Base-by-base conservation (phyloP, 2,329 filamentous ascomycete genomes). In the Trichoderma koningii region DNA sequence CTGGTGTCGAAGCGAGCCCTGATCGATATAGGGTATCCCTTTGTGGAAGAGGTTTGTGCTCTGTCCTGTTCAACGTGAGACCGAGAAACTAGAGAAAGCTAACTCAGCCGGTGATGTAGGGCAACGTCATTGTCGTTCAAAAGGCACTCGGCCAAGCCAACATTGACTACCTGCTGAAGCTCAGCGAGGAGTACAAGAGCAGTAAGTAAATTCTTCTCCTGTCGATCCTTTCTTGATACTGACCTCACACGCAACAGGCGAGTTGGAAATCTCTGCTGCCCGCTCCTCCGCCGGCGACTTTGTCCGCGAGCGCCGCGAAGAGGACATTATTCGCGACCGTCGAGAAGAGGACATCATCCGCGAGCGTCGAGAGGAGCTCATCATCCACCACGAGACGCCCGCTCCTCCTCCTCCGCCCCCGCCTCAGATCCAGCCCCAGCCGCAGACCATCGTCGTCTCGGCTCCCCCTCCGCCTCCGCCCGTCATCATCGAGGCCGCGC, bases 81-180 rank as follows among this genome's bases (percentile, higher is more conserved):
- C 14, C 17, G 12, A 1, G 41, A 38, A n/a, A 26, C 15, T 1
- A 7, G n/a, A 26, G 30, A 14, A 61, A 14, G 17, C 70, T 71
- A 65, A 73, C 57, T n/a, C 1, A 60, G 7, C 0, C 1, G 15
- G 5, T 26, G 10, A 6, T 14, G 1, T 5, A 95, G 91, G 92
- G 90, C 45, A 89, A 90, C 70, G 90, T 89, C 23, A 87, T 95
- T 70, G 85, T 97, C 60, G 87, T 98, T 41, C 87, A 90, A 70
- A 89, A 91, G 73, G 93, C 94, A 10, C 83, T 98, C 5, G 91
- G 92, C 17, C 93, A 96, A 71, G 87, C 94, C 19, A 92, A 97
- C 71, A 97, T 97, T 68, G 93, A 97, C 70, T 90, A 96, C 72
- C 83, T 97, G 51, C 90, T 97, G 71, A 89, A 87, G 71, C 81